Percentiles rank a stretch among this genome's conserved stretches.
Evolutionary conservation across 352 stramenopile genomes (phyloP).

Genomic region (Aphanomyces cochlioides): DNA sequence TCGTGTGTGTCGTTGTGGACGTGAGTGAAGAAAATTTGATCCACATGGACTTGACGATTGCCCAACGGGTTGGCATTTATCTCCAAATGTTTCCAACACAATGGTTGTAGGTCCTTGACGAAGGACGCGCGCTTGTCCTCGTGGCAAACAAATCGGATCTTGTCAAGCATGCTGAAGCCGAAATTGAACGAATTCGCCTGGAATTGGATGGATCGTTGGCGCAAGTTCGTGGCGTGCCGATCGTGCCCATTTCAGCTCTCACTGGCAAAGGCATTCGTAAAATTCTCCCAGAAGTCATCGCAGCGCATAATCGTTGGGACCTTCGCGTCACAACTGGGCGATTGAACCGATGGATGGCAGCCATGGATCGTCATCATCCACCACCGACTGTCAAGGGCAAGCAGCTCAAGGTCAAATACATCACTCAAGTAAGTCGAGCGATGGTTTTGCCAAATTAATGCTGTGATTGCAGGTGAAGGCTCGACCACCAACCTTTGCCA

Average conservation of each 20-base stretch:
- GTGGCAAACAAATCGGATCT: constrained; percentile 79
- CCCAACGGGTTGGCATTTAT: constrained; percentile 40
- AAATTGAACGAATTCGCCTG: constrained; percentile 64
- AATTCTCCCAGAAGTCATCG: constrained; percentile 73
- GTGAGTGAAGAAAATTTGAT: constrained; percentile 80
- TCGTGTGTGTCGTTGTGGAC: constrained; percentile 78
- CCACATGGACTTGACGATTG: constrained; percentile 84
- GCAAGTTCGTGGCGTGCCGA: constrained; percentile 69
- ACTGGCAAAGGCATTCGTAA: constrained; percentile 74
- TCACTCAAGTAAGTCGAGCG: constrained; percentile 44
- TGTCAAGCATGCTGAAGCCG: constrained; percentile 45
- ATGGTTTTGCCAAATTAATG: not conserved
- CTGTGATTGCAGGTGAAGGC: constrained; percentile 48
- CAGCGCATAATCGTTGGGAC: constrained; percentile 78
- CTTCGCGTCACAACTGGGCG: constrained; percentile 68
- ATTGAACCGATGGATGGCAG: constrained; percentile 79
- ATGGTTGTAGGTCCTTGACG: constrained; percentile 53
- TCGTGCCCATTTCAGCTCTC: constrained; percentile 75
- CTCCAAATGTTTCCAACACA: not conserved
- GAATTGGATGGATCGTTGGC: constrained; percentile 67
- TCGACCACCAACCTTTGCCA: constrained; percentile 69
- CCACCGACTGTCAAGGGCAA: constrained; percentile 79
- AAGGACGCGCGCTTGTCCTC: constrained; percentile 69
- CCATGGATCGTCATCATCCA: constrained; percentile 78
- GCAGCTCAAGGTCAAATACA: constrained; percentile 84